phyloP scores from a whole-genome alignment of 2,329 filamentous ascomycete species.

The Colletotrichum truncatum region DNA sequence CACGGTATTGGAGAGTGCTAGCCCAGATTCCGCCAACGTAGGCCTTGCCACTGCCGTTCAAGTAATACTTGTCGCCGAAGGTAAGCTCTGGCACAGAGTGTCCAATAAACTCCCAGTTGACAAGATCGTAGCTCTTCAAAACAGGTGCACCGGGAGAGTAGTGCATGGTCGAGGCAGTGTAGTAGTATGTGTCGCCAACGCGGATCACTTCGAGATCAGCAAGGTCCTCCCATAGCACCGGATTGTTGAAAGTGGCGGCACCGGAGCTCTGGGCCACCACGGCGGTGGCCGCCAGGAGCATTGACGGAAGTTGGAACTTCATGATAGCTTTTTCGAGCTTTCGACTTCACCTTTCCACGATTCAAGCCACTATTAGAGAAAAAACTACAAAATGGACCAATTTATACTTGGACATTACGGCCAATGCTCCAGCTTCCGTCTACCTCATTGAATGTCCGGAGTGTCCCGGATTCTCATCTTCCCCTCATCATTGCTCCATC shows the following conservation, averaged over 20 bases:
- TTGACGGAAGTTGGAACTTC: background rate
- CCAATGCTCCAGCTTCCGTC: background rate
- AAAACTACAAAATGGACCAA: too few species aligned
- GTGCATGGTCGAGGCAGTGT: constrained; percentile 58
- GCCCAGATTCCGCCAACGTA: constrained; percentile 65
- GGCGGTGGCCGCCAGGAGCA: background rate
- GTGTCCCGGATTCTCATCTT: background rate
- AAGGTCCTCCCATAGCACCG: constrained; percentile 59
- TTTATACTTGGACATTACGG: too few species aligned
- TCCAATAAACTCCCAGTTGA: constrained; percentile 51
- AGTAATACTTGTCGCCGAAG: constrained; percentile 56
- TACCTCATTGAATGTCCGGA: background rate
- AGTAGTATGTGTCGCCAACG: constrained; percentile 48
- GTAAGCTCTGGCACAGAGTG: constrained; percentile 46
- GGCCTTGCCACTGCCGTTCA: constrained; percentile 49
- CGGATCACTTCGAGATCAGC: constrained; percentile 60
- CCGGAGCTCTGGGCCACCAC: background rate
- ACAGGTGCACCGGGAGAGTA: constrained; percentile 60
- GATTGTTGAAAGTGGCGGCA: constrained; percentile 49
- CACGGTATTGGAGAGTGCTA: constrained; percentile 47
- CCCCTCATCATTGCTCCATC: background rate
- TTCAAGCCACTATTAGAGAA: too few species aligned
- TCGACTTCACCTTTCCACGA: too few species aligned
- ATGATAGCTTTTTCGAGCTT: background rate
- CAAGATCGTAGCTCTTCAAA: constrained; percentile 57